A percentile compares a stretch with the other conserved stretches of the same genome.
Conservation (phyloP, 2,329 filamentous ascomycete species). For the Sarocladium strictum region DNA sequence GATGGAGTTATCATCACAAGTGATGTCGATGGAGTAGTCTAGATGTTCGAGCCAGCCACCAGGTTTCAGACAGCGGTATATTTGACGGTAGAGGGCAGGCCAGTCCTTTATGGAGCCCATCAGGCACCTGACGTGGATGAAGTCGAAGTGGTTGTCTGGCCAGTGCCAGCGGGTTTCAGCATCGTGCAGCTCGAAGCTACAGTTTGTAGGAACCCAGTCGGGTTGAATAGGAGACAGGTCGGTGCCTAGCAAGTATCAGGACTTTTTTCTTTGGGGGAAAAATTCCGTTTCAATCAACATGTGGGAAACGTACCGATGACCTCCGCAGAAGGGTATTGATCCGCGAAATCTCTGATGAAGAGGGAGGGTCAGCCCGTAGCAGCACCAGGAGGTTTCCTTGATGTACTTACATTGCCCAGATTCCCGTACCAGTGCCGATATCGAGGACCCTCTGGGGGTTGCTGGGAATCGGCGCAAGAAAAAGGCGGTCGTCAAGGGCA, state of each 20-base stretch:
- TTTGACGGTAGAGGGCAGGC: conserved; percentile 44
- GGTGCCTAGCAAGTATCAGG: conserved; percentile 19
- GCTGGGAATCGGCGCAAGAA: conserved; percentile 17
- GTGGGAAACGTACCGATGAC: conserved; percentile 21
- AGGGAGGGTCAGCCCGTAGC: neutral
- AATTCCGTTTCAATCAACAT: too few species aligned
- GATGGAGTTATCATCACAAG: conserved; percentile 17
- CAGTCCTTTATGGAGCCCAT: conserved; percentile 53
- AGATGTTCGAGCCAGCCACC: conserved; percentile 26
- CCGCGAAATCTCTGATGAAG: conserved; percentile 29
- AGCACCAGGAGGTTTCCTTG: too few species aligned
- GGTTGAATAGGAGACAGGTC: conserved; percentile 32
- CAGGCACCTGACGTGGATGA: conserved; percentile 52
- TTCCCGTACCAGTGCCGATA: conserved; percentile 50
- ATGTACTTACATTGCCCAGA: conserved; percentile 39
- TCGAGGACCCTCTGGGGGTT: conserved; percentile 32
- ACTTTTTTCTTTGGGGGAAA: neutral
- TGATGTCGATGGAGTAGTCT: conserved; percentile 20
- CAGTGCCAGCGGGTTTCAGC: conserved; percentile 36
- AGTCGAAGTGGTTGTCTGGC: conserved; percentile 42
- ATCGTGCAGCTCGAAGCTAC: conserved; percentile 29
- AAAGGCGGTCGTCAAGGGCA: conserved; percentile 18
- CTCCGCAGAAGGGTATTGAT: conserved; percentile 21
- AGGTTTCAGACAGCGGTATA: conserved; percentile 41
- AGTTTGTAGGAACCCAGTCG: conserved; percentile 22